These are phyloP conservation scores for Aspergillus brasiliensis DNA, from an alignment of 2,329 filamentous ascomycete species.

Conservation along the genomic window DNA sequence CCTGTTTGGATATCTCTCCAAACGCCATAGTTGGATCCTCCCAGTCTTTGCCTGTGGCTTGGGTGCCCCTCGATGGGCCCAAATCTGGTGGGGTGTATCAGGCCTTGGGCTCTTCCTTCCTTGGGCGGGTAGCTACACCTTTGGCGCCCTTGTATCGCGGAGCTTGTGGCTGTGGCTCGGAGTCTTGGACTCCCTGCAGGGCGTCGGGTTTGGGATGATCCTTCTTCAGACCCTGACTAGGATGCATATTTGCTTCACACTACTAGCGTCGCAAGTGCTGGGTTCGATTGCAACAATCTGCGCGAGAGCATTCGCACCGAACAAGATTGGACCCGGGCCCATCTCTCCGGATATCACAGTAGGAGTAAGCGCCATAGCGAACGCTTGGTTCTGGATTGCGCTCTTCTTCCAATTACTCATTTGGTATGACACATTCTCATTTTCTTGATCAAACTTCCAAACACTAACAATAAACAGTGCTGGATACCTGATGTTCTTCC, in stretches of 20 bases:
- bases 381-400: slow-evolving; percentile 64
- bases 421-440: slow-evolving; percentile 48
- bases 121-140: slow-evolving; percentile 59
- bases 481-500: slow-evolving; percentile 48
- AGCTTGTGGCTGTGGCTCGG: slow-evolving; percentile 69
- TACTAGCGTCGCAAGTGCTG: slow-evolving; percentile 63
- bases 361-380: slow-evolving; percentile 48
- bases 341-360: slow-evolving; percentile 65
- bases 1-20: slow-evolving; percentile 58
- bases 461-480: slow-evolving; percentile 26
- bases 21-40: slow-evolving; percentile 66
- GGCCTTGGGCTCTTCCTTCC: slow-evolving; percentile 64
- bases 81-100: slow-evolving; percentile 67
- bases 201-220: slow-evolving; percentile 69
- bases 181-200: slow-evolving; percentile 65
- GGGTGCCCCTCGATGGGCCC: slow-evolving; percentile 65
- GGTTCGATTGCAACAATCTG: slow-evolving; percentile 65
- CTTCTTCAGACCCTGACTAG: slow-evolving; percentile 66
- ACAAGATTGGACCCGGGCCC: slow-evolving; percentile 61
- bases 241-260: slow-evolving; percentile 64
- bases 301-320: slow-evolving; percentile 62
- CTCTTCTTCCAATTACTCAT: slow-evolving; percentile 60
- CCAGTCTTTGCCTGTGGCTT: slow-evolving; percentile 69
- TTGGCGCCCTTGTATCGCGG: slow-evolving; percentile 59
- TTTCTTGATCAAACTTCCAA: neutral